Conservation (phyloP, 306 rosid genomes). For the Vigna mungo region DNA sequence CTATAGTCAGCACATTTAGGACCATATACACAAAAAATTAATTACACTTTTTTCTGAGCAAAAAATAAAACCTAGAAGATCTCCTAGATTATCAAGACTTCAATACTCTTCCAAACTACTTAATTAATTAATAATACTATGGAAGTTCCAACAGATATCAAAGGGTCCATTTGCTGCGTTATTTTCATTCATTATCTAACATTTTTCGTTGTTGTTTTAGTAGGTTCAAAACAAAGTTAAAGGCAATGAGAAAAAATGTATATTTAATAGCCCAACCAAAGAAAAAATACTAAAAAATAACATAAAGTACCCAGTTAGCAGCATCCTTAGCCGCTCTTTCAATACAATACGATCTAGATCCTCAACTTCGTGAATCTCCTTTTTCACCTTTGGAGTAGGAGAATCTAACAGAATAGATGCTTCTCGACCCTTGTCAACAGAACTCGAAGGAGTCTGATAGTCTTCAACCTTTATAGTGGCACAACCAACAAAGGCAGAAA, state of each 20-base stretch:
- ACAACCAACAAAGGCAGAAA: slow-evolving; percentile 44
- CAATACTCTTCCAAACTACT: background rate
- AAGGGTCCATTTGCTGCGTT: background rate
- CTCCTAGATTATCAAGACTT: background rate
- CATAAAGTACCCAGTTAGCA: slow-evolving; percentile 64
- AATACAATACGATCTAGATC: slow-evolving; percentile 67
- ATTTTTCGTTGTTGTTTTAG: slow-evolving; percentile 3
- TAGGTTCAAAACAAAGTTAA: slow-evolving; percentile 12
- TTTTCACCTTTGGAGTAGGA: slow-evolving; percentile 44
- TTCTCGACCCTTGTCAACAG: slow-evolving; percentile 48
- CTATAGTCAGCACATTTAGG: background rate
- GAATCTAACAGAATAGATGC: slow-evolving; percentile 45
- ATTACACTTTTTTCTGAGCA: background rate
- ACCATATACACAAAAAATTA: background rate
- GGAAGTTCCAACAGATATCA: slow-evolving; percentile 2
- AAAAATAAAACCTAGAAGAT: background rate
- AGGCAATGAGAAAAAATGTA: slow-evolving; percentile 9
- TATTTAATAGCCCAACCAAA: slow-evolving; percentile 26
- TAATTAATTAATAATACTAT: background rate
- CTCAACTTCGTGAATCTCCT: slow-evolving; percentile 60
- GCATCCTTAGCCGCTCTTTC: slow-evolving; percentile 74
- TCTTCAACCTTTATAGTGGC: slow-evolving; percentile 51
- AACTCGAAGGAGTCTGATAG: slow-evolving; percentile 41
- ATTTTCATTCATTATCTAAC: slow-evolving; percentile 5
- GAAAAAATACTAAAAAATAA: slow-evolving; percentile 32